These are phyloP conservation scores for Lentinus tigrinus DNA, from an alignment of 768 basidiomycete genomes.

Conservation along the genomic window DNA sequence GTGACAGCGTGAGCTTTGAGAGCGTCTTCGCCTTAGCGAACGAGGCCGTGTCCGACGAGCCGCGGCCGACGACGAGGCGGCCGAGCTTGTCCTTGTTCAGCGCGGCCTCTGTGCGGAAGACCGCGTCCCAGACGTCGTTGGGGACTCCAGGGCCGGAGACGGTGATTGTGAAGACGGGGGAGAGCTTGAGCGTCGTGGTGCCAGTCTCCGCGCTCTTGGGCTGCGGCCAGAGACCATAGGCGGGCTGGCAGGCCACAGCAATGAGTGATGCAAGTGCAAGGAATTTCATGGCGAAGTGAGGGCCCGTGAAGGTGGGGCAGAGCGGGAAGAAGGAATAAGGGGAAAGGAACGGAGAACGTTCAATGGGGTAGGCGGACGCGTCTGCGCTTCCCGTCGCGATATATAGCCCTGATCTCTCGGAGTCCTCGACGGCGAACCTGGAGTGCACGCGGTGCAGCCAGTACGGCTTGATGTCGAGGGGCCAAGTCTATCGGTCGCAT, in stretches of 20 bases:
- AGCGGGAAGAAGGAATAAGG: neutral
- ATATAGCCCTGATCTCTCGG: neutral
- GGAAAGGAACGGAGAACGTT: neutral
- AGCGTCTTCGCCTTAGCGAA: constrained; percentile 43
- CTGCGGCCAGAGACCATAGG: constrained; percentile 36
- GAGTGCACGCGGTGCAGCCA: neutral
- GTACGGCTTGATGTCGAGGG: constrained; percentile 4
- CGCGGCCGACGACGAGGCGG: constrained; percentile 59
- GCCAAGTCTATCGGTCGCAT: constrained; percentile 4
- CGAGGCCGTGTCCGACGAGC: constrained; percentile 41
- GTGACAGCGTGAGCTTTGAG: constrained; percentile 42
- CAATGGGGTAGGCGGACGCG: neutral
- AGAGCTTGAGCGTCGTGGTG: constrained; percentile 35
- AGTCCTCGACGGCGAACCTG: neutral
- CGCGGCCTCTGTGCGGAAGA: constrained; percentile 43
- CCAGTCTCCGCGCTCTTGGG: constrained; percentile 32
- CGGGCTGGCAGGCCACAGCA: constrained; percentile 18
- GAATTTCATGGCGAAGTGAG: constrained; percentile 17
- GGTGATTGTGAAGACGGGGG: constrained; percentile 49
- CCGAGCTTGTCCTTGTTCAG: constrained; percentile 55
- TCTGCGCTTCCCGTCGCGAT: neutral
- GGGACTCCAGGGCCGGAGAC: constrained; percentile 41
- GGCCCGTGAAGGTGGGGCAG: constrained; percentile 6
- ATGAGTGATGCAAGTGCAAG: constrained; percentile 21
- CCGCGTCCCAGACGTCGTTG: constrained; percentile 57